phyloP scores from a whole-genome alignment of 306 rosid species.

The Mimosa pudica region DNA sequence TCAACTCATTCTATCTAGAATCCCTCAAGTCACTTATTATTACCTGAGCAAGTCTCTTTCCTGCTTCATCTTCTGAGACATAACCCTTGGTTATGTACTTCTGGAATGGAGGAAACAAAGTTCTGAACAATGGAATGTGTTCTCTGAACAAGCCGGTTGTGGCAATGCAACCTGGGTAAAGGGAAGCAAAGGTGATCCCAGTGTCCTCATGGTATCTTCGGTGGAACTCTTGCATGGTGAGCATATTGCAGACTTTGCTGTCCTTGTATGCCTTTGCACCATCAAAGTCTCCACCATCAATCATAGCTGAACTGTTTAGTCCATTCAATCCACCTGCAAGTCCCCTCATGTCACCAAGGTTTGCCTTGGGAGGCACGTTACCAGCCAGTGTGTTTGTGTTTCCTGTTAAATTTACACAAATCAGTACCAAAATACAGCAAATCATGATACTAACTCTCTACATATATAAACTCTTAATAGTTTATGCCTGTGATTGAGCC shows the following conservation, averaged over 20 bases:
- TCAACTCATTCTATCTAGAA: slow-evolving; percentile 11
- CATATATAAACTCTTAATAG: background rate
- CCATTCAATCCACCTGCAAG: slow-evolving; percentile 84
- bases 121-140: slow-evolving; percentile 92
- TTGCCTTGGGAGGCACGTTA: slow-evolving; percentile 99
- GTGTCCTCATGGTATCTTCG: slow-evolving; percentile 87
- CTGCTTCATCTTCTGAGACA: slow-evolving; percentile 96
- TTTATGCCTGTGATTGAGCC: slow-evolving; percentile 93
- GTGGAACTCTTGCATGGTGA: slow-evolving; percentile 94
- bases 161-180: slow-evolving; percentile 98
- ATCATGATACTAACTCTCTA: background rate
- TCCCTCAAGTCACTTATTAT: background rate
- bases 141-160: slow-evolving; percentile 96
- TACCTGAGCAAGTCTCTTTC: slow-evolving; percentile 99
- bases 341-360: slow-evolving; percentile 97
- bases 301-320: slow-evolving; percentile 86
- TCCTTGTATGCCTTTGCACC: slow-evolving; percentile 99
- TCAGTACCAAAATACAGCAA: slow-evolving; percentile 30
- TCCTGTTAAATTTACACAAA: slow-evolving; percentile 53
- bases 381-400: slow-evolving; percentile 99
- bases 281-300: slow-evolving; percentile 91
- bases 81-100: slow-evolving; percentile 94
- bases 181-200: slow-evolving; percentile 86
- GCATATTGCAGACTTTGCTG: slow-evolving; percentile 99
- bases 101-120: slow-evolving; percentile 96